These are phyloP conservation scores for Edhazardia aedis DNA, from an alignment of 371 early-diverging fungal species.

Conservation along the genomic window DNA sequence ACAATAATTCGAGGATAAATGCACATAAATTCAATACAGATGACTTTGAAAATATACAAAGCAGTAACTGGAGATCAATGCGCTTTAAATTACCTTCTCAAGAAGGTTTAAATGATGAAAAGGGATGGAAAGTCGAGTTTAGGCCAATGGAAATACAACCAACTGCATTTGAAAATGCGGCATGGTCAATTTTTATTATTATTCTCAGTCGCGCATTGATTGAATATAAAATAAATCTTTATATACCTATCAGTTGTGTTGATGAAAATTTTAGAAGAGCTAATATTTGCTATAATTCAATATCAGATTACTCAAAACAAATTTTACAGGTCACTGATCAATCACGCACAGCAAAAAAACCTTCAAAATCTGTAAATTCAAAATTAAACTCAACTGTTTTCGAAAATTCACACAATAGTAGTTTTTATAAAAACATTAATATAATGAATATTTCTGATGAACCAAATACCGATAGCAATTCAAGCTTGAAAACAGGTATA, in stretches of 20 bases:
- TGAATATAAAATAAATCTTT: constrained; percentile 67
- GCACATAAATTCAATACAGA: background rate
- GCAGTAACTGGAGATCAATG: constrained; percentile 95
- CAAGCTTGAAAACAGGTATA: no score
- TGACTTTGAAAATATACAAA: constrained; percentile 65
- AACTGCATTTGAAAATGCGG: constrained; percentile 87
- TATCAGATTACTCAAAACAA: background rate
- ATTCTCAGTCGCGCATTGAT: constrained; percentile 67
- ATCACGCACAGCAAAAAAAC: no score
- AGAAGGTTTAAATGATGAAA: constrained; percentile 51
- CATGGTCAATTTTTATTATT: constrained; percentile 71
- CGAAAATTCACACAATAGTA: no score
- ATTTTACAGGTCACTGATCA: background rate
- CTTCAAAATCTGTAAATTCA: no score
- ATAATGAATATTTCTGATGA: background rate
- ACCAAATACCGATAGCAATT: background rate
- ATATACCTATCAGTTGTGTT: constrained; percentile 60
- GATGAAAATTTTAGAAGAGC: background rate
- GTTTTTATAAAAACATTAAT: no score
- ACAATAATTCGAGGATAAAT: background rate
- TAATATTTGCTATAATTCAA: background rate
- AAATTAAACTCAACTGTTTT: no score
- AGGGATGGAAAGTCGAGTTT: constrained; percentile 94
- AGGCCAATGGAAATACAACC: constrained; percentile 86
- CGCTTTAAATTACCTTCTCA: constrained; percentile 82